A percentile compares a stretch with the other conserved stretches of the same genome.
phyloP scores from a whole-genome alignment of 1,139 yeast species.

The Suhomyces bokatorum region DNA sequence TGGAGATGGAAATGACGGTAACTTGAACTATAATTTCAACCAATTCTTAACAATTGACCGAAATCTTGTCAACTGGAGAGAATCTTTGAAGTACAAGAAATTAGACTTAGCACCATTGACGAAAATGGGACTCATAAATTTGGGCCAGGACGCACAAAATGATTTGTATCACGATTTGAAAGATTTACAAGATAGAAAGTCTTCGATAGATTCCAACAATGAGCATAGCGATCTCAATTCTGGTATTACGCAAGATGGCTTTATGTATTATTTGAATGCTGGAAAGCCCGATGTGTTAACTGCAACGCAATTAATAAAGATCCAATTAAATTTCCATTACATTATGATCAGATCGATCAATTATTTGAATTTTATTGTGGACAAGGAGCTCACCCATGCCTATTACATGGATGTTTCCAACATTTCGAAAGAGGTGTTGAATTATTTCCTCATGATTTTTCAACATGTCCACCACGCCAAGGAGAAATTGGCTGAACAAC shows the following conservation, averaged over 20 bases:
- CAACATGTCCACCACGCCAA: conserved; percentile 25
- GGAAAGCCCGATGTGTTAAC: conserved; percentile 46
- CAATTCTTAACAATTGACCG: conserved; percentile 48
- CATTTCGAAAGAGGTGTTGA: conserved; percentile 42
- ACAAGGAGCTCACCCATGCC: conserved; percentile 41
- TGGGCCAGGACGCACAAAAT: conserved; percentile 26
- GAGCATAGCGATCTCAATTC: conserved; percentile 7
- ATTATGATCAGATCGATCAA: conserved; percentile 46
- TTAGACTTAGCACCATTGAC: conserved; percentile 35
- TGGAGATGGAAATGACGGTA: conserved; percentile 54
- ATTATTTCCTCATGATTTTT: conserved; percentile 41
- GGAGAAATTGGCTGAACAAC: conserved; percentile 12
- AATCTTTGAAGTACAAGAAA: conserved; percentile 34
- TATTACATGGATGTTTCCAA: conserved; percentile 39
- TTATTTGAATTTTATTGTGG: conserved; percentile 48
- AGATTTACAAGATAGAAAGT: conserved; percentile 13
- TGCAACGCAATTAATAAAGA: conserved; percentile 42
- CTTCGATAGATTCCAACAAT: conserved; percentile 6
- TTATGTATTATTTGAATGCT: conserved; percentile 30
- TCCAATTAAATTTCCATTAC: conserved; percentile 49
- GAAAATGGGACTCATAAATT: conserved; percentile 37
- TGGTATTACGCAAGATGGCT: conserved; percentile 33
- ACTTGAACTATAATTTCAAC: conserved; percentile 47
- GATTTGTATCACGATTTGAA: conserved; percentile 38
- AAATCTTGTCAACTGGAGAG: conserved; percentile 46